Conservation (phyloP, 306 rosid species). For the Psophocarpus tetragonolobus region DNA sequence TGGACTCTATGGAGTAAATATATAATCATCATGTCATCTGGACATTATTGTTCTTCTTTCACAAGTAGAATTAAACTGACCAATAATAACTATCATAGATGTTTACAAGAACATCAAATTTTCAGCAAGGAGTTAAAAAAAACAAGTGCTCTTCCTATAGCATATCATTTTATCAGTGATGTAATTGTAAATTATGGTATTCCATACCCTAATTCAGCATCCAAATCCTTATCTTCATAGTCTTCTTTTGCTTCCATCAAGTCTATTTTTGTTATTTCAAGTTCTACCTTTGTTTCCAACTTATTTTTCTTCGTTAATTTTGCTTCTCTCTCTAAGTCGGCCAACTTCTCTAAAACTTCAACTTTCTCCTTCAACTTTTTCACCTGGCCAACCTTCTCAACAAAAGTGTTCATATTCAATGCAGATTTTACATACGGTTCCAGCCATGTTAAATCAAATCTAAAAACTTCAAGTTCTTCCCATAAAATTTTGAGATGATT, state of each 20-base stretch:
- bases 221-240: not conserved
- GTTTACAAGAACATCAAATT: no score
- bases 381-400: not conserved
- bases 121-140: no score
- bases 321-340: not conserved
- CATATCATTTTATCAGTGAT: no score
- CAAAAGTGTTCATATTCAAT: not conserved
- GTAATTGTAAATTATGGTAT: not conserved
- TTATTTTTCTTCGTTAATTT: no score
- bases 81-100: no score
- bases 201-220: not conserved
- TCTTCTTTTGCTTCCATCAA: not conserved
- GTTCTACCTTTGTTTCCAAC: not conserved
- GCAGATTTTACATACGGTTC: conserved; percentile 28
- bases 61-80: no score
- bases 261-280: conserved; percentile 2
- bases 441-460: conserved; percentile 33
- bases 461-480: conserved; percentile 24
- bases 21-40: no score
- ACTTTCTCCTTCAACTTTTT: not conserved
- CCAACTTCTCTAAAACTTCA: no score
- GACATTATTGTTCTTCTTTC: no score
- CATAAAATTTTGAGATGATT: conserved; percentile 20
- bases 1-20: no score
- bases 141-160: no score